Evolutionary conservation across 176 grass and related monocot genomes (phyloP), one percentile per base, ranked within the genome.

Genomic region (Echinochloa phyllopogon): DNA sequence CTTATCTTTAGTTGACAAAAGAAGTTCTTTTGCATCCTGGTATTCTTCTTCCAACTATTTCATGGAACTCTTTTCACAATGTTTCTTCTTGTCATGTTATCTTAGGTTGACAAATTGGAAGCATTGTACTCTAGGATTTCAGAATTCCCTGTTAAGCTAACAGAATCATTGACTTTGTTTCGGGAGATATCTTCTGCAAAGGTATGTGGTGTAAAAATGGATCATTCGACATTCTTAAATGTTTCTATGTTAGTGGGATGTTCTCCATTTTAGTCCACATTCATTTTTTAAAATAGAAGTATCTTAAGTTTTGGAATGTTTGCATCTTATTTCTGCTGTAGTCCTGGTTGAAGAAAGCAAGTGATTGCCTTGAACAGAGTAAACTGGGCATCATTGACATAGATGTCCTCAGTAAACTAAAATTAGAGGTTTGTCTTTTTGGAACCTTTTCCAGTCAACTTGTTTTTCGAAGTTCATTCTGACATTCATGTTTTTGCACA

Each of bases 41-140:
- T 82, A 58, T 89, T 77, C 38, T 71, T 63, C 33, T 67, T 65
- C 65, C 60, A 74, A 21, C 82, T 69, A 18, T 83, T 87, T 84
- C 18, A 43, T 83, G 67, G 12, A 83, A 55, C 64, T 87, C 56
- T 62, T 25, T 59, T 86, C 36, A 70, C 40, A 74, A 55, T 73
- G 24, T 41, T 63, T 78, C 21, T 80, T 58, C 33, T 69, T 84
- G 49, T 21, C 68, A 79, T 82, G 40, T 72, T 65, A 79, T 78
- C 52, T 68, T 89, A 98, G 95, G 88, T 98, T 79, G 84, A 50
- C 23, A 72, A 88, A 81, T 95, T 98, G 87, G 90, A 98, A 87
- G 76, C 25, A 41, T 74, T 98, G 47, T 83, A 90, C 79, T 80
- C 76, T 13, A 88, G 84, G 76, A 82, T 78, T 70, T 78, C 77